Conservation (phyloP, 2,329 filamentous ascomycete species). For the Sphaerulina populicola region DNA sequence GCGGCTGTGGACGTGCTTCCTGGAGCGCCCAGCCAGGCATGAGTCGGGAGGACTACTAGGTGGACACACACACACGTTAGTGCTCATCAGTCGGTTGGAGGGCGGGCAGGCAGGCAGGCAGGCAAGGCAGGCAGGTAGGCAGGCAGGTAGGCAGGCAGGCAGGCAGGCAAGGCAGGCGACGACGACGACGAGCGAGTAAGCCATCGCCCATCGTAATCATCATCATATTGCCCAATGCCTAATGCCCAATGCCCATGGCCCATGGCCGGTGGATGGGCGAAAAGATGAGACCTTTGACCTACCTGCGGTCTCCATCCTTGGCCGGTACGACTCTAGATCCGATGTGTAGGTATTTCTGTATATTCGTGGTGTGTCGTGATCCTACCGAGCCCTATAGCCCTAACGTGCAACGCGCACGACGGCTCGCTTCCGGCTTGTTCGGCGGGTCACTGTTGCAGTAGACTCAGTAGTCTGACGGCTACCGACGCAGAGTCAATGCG, state of each 20-base stretch:
- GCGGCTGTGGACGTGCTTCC: not conserved
- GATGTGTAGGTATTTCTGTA: not conserved
- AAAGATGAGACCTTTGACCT: not conserved
- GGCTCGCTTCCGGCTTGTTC: not conserved
- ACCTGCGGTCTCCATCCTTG: conserved; percentile 10
- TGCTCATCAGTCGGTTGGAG: not conserved
- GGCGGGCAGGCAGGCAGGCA: conserved; percentile 1
- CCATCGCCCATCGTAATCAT: too few relatives aligned
- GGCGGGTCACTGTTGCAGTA: not conserved
- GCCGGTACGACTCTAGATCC: not conserved
- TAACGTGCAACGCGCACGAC: not conserved
- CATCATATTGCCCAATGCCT: too few relatives aligned
- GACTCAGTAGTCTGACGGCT: too few relatives aligned
- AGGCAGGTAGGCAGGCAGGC: too few relatives aligned
- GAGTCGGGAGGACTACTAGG: conserved; percentile 5
- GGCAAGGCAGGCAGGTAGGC: not conserved
- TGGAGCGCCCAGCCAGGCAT: conserved; percentile 2
- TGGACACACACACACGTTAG: conserved; percentile 1
- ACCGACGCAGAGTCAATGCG: too few relatives aligned
- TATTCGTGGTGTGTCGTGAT: not conserved
- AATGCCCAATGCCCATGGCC: too few relatives aligned
- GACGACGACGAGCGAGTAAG: too few relatives aligned
- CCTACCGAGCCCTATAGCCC: not conserved
- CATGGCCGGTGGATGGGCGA: not conserved
- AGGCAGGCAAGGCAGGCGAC: too few relatives aligned